Evolutionary conservation across 2,329 filamentous ascomycete species (phyloP), one percentile per base, ranked within the genome.

Genomic region (Pseudopyrenochaeta lycopersici): DNA sequence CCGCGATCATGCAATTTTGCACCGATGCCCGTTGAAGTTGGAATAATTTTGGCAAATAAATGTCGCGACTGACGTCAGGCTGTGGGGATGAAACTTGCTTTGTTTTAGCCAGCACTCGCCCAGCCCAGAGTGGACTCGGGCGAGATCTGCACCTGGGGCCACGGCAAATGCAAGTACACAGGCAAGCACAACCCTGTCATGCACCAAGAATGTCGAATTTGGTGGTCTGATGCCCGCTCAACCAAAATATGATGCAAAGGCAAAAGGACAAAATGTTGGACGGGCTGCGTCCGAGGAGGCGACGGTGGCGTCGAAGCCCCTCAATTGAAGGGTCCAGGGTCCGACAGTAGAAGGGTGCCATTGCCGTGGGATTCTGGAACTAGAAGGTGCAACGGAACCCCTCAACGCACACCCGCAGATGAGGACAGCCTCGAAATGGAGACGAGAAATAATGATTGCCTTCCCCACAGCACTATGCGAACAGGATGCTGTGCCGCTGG

Each of bases 301-400:
- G 36, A 41, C 36, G 40, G 55, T 61, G 58, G 55, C 52, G 46
- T 48, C 32, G 20, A n/a, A 15, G 35, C 49, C 45, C 51, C 45
- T 54, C 44, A 36, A 23, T 43, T 29, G 23, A 39, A 52, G 46
- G 51, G 42, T 52, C 46, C 42, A 49, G 23, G 23, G 23, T 35
- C 47, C 49, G 45, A 21, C 50, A 43, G 15, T 45, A 30, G 30
- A 39, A 10, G 11, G 12, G 12, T 14, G 1, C 53, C 53, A 57
- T 20, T 27, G 45, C 49, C 35, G 27, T 33, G 49, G 57, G 35
- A 54, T 32, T 58, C 54, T 51, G 36, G 42, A 62, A 61, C 27
- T 36, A 55, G 60, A 57, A 63, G 60, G 55, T 58, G 55, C 51
- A 31, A 55, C 45, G 52, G 51, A 35, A 59, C 53, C 58, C 58